Conservation (phyloP, 495 filamentous ascomycete genomes). For the Stereocaulon alpinum region DNA sequence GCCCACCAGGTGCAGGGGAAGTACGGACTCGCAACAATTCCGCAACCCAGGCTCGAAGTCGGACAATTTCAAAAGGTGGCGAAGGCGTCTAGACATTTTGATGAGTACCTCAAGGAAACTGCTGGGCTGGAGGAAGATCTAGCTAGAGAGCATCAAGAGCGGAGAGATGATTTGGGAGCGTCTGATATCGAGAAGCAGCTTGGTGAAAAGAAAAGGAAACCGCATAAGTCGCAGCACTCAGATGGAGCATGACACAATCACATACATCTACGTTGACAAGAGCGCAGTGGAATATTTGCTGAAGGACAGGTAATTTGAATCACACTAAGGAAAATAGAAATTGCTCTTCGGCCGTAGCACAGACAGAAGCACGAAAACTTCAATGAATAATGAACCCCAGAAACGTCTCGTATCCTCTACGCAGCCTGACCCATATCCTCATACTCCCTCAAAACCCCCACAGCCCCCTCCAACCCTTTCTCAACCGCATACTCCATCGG, state of each 20-base stretch:
- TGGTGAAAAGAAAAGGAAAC: neutral
- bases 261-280: too few relatives aligned
- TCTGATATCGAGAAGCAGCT: neutral
- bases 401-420: too few relatives aligned
- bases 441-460: neutral
- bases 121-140: neutral
- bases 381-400: too few relatives aligned
- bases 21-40: neutral
- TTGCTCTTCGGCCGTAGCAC: too few relatives aligned
- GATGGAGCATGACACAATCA: neutral
- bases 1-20: neutral
- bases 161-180: constrained; percentile 9
- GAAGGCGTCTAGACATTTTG: constrained; percentile 10
- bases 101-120: constrained; percentile 2
- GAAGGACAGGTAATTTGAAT: too few relatives aligned
- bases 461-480: neutral
- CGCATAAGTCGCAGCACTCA: neutral
- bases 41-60: neutral
- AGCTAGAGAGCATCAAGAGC: neutral
- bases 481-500: neutral
- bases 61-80: constrained; percentile 6
- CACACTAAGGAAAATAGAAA: too few relatives aligned
- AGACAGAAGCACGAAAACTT: too few relatives aligned
- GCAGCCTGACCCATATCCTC: too few relatives aligned
- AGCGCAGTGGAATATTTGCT: too few relatives aligned